A percentile compares a stretch with the other conserved stretches of the same genome.
phyloP scores from a whole-genome alignment of 2,329 filamentous ascomycete species.

The Monosporascus sp. region DNA sequence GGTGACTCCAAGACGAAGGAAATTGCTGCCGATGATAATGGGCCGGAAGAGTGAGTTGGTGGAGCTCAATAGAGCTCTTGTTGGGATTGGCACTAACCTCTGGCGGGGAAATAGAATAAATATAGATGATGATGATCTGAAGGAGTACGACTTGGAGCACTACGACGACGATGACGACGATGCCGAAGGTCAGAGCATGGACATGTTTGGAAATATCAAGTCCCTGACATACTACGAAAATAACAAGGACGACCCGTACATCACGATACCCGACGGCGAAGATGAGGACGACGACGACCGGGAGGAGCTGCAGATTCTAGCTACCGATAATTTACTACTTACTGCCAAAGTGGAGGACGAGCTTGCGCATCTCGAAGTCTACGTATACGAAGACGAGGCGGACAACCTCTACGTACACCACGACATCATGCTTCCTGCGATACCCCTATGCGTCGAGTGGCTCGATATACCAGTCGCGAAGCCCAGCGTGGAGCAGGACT shows the following conservation, averaged over 20 bases:
- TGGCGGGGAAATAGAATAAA: slow-evolving; percentile 32
- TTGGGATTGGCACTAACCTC: slow-evolving; percentile 10
- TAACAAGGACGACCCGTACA: slow-evolving; percentile 94
- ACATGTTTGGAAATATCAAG: slow-evolving; percentile 94
- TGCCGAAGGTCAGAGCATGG: slow-evolving; percentile 68
- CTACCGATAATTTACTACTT: slow-evolving; percentile 87
- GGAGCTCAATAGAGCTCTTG: neutral
- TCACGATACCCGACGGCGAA: slow-evolving; percentile 70
- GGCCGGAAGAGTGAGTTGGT: slow-evolving; percentile 16
- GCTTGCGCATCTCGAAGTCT: slow-evolving; percentile 91
- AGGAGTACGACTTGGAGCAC: slow-evolving; percentile 93
- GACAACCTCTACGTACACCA: slow-evolving; percentile 99
- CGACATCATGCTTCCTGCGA: slow-evolving; percentile 97
- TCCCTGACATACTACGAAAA: slow-evolving; percentile 90
- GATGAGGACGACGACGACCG: slow-evolving; percentile 82
- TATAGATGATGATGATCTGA: slow-evolving; percentile 77
- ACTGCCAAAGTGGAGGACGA: slow-evolving; percentile 96
- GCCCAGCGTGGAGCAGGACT: slow-evolving; percentile 52
- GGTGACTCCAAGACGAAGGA: neutral
- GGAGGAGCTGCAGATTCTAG: slow-evolving; percentile 87
- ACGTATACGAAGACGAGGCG: slow-evolving; percentile 90
- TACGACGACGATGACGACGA: slow-evolving; percentile 80
- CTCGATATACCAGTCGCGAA: slow-evolving; percentile 85
- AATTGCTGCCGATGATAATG: slow-evolving; percentile 5
- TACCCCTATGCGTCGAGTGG: slow-evolving; percentile 95